Evolutionary conservation across 2,329 filamentous ascomycete genomes (phyloP), one percentile per base, ranked within the genome.

Genomic region (Ramichloridium luteum): DNA sequence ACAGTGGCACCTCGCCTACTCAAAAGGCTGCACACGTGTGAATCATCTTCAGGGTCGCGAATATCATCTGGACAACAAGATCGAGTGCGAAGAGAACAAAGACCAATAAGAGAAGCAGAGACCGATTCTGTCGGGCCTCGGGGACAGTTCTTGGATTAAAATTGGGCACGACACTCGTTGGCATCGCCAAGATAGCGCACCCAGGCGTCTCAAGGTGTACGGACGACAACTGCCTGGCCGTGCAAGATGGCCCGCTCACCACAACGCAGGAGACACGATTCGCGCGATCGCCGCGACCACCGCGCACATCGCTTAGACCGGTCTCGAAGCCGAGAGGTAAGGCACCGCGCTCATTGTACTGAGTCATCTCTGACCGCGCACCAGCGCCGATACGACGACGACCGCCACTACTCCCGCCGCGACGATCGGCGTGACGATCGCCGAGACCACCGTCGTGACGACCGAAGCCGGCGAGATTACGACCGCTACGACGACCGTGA

Each of bases 161-260:
- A n/a, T n/a, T n/a, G n/a, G n/a, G n/a, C n/a, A n/a, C n/a, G n/a
- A n/a, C n/a, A n/a, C n/a, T n/a, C n/a, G n/a, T n/a, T n/a, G n/a
- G n/a, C n/a, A n/a, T n/a, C n/a, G n/a, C n/a, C n/a, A n/a, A n/a
- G n/a, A n/a, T n/a, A n/a, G n/a, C n/a, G n/a, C n/a, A n/a, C n/a
- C n/a, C n/a, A 27, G 30, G 27, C 30, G 34, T 28, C 14, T 28
- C 32, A 36, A 27, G 30, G 29, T 30, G 31, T 37, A 37, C 31
- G 35, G 31, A 34, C 31, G 22, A 29, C 15, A 26, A 30, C 27
- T 28, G 27, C 30, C 30, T 32, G 39, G 39, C 36, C 39, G 31
- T 26, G 31, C 30, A 32, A 37, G 20, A 43, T 45, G 43, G 43
- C 40, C 33, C 41, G 41, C 43, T 45, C 43, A 45, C 43, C 38